Base-by-base conservation (phyloP, 768 basidiomycete genomes). In the Fomitopsis serialis region DNA sequence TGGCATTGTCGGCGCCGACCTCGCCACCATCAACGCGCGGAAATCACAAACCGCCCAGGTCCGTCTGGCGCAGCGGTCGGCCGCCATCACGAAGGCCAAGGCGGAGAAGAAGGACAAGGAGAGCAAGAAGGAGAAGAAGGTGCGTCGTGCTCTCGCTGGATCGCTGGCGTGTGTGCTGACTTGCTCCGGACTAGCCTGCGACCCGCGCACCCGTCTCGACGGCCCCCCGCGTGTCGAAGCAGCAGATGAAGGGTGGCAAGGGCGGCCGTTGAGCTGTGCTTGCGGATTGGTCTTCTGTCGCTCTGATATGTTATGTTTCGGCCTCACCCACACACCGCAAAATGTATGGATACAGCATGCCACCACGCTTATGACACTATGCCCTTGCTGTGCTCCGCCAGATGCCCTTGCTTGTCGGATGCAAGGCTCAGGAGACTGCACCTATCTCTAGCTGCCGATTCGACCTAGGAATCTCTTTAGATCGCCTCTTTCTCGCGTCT, bases 91-190 rank as follows among this genome's bases (percentile, higher is more conserved):
- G 58, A 96, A 96, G 75, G 93, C 93, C 35, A 98, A 98, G 82
- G 79, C 84, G 24, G 93, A 93, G 78, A 98, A 96, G 87, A 92
- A 93, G 80, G 92, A 86, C 53, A 95, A 93, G 80, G 92, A 95
- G 79, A 74, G 76, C 50, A 92, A 91, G 83, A 97, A 92, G 80
- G 73, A 66, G 58, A 67, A 66, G 71, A 90, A 89, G 83, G 87
- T 89, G 27, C 43, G 78, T 72, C 24, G 52, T 21, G 21, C 3
- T 23, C 23, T 11, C 8, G 22, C n/a, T 12, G 15, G 13, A 5
- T n/a, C 27, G 0, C 22, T 19, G 19, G 27, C 9, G 36, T 21
- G 21, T 19, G 12, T 55, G 29, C 29, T 32, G 42, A 29, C 19
- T n/a, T 6, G 35, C 29, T 32, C 6, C 6, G 5, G 29, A 11